A percentile compares a stretch with the other conserved stretches of the same genome.
Conservation (phyloP, 495 filamentous ascomycete genomes). For the Platismatia glauca region DNA sequence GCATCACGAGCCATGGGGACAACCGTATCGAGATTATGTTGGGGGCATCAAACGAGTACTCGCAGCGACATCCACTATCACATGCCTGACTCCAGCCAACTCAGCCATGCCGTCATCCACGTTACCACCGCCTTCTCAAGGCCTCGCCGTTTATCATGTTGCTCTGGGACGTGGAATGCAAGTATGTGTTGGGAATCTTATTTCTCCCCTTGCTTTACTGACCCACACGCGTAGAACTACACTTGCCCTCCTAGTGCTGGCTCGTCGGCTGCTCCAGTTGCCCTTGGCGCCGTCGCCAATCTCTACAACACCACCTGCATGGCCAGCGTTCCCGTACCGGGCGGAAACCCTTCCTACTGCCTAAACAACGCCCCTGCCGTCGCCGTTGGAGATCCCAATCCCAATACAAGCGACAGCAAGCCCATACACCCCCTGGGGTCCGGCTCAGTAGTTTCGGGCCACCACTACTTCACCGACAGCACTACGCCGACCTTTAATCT, state of each 20-base stretch:
- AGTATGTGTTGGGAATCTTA: constrained; percentile 27
- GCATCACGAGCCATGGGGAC: constrained; percentile 3
- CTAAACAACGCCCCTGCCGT: constrained; percentile 35
- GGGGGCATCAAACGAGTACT: neutral
- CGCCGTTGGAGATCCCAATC: constrained; percentile 24
- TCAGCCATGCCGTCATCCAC: constrained; percentile 34
- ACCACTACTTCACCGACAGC: constrained; percentile 64
- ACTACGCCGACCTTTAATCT: constrained; percentile 74
- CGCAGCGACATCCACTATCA: constrained; percentile 10
- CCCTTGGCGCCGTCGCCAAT: constrained; percentile 67
- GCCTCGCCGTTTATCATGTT: constrained; percentile 59
- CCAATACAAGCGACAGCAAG: neutral
- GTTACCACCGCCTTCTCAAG: constrained; percentile 49
- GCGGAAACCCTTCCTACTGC: neutral
- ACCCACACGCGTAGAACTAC: constrained; percentile 60
- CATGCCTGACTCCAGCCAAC: constrained; percentile 35
- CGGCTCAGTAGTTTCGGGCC: constrained; percentile 55
- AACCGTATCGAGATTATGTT: neutral
- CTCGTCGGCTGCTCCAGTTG: constrained; percentile 44
- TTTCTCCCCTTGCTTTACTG: neutral
- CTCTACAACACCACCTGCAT: constrained; percentile 86
- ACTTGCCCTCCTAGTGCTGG: constrained; percentile 58
- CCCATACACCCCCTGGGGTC: constrained; percentile 37
- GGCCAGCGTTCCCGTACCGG: constrained; percentile 48
- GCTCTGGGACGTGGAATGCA: constrained; percentile 76